Percentiles rank a stretch among this genome's conserved stretches.
Evolutionary conservation across 108 stramenopile genomes (phyloP).

Genomic region (Nitzschia sp.): DNA sequence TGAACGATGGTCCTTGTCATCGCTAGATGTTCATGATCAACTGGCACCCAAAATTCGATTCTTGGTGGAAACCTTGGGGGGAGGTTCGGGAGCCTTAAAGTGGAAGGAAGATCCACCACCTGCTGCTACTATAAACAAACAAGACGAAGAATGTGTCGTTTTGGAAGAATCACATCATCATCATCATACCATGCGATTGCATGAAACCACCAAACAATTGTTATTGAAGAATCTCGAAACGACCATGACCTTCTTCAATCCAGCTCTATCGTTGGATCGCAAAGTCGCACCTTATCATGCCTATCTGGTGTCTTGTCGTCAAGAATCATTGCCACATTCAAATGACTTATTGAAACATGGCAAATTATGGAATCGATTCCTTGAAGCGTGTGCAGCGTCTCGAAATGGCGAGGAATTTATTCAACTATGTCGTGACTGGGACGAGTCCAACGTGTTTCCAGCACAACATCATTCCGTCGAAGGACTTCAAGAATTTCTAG

Average conservation of each 20-base stretch:
- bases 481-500: not conserved
- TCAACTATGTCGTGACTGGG: constrained; percentile 4
- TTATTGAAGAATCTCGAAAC: too few species aligned
- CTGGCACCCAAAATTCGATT: constrained; percentile 18
- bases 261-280: constrained; percentile 1
- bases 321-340: not conserved
- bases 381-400: not conserved
- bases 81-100: constrained; percentile 7
- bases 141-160: not conserved
- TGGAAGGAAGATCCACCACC: not conserved
- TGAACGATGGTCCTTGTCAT: not conserved
- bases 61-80: constrained; percentile 14
- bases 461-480: not conserved
- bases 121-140: not conserved
- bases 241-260: not conserved
- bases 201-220: not conserved
- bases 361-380: not conserved
- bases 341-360: not conserved
- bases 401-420: not conserved
- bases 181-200: not conserved
- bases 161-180: not conserved
- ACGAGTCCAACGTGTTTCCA: not conserved
- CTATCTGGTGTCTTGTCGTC: not conserved
- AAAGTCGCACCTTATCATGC: constrained; percentile 10
- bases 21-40: constrained; percentile 15